These are phyloP conservation scores for Huntiella omanensis DNA, from an alignment of 2,329 filamentous ascomycete genomes.

Conservation along the genomic window DNA sequence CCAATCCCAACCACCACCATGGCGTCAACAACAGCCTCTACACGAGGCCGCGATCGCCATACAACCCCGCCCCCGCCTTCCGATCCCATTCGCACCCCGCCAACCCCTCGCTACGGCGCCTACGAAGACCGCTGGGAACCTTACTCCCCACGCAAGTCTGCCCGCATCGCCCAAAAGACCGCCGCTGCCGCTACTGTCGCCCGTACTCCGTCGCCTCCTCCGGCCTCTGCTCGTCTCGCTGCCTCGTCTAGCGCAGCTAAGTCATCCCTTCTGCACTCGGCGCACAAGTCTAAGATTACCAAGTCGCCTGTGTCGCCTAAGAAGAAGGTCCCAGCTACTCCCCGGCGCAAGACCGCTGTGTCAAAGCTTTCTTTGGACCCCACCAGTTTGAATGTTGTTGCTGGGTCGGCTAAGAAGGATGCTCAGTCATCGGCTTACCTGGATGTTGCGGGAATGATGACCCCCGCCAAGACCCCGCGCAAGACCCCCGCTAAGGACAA, in stretches of 20 bases:
- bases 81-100: slow-evolving; percentile 38
- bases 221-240: slow-evolving; percentile 15
- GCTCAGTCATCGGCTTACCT: slow-evolving; percentile 18
- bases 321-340: slow-evolving; percentile 20
- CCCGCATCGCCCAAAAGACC: slow-evolving; percentile 39
- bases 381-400: slow-evolving; percentile 22
- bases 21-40: slow-evolving; percentile 14
- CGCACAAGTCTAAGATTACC: slow-evolving; percentile 7
- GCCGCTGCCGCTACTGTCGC: slow-evolving; percentile 16
- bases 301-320: slow-evolving; percentile 14
- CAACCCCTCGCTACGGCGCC: slow-evolving; percentile 33
- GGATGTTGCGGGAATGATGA: slow-evolving; percentile 44
- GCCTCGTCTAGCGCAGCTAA: not conserved
- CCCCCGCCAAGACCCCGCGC: slow-evolving; percentile 59
- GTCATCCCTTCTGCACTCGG: not conserved
- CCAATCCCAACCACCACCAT: slow-evolving; percentile 15
- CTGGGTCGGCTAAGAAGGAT: slow-evolving; percentile 16
- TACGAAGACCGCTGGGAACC: slow-evolving; percentile 52
- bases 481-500: slow-evolving; percentile 37
- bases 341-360: slow-evolving; percentile 11
- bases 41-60: slow-evolving; percentile 16
- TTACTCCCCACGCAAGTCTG: slow-evolving; percentile 51
- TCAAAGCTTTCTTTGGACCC: slow-evolving; percentile 23
- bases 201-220: slow-evolving; percentile 36
- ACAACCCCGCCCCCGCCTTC: slow-evolving; percentile 42